phyloP scores from a whole-genome alignment of 1,284 basidiomycete genomes.

The Sutorius eximius region DNA sequence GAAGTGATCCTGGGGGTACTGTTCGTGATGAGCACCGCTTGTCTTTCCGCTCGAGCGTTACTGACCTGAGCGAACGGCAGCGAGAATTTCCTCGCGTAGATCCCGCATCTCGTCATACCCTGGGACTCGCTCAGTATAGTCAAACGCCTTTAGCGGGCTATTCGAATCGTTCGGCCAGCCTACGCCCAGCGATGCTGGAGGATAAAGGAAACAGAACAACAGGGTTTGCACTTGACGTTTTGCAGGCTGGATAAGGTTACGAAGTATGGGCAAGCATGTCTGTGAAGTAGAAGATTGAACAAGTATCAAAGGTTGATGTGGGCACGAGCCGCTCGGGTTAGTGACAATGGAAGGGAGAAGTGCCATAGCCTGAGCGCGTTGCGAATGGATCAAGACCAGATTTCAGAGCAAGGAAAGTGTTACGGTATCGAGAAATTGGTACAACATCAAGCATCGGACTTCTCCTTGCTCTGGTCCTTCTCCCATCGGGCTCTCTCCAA shows the following conservation, averaged over 20 bases:
- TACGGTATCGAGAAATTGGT: background rate
- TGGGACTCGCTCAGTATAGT: slow-evolving; percentile 55
- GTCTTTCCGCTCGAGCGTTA: background rate
- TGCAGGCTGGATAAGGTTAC: slow-evolving; percentile 38
- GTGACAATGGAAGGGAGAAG: slow-evolving; percentile 39
- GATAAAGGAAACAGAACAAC: slow-evolving; percentile 63
- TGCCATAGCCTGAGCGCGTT: slow-evolving; percentile 28
- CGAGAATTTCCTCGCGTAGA: slow-evolving; percentile 41
- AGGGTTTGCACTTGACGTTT: slow-evolving; percentile 38
- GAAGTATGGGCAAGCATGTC: slow-evolving; percentile 59
- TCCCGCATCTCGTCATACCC: slow-evolving; percentile 48
- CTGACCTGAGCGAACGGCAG: slow-evolving; percentile 48
- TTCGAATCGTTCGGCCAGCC: slow-evolving; percentile 23
- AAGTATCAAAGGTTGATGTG: slow-evolving; percentile 53
- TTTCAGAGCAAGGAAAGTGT: background rate
- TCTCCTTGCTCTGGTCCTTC: slow-evolving; percentile 7
- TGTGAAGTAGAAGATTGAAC: slow-evolving; percentile 67
- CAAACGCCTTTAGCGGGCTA: slow-evolving; percentile 42
- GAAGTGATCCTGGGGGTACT: slow-evolving; percentile 47
- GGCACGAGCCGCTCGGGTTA: slow-evolving; percentile 23
- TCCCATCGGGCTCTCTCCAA: slow-evolving; percentile 29
- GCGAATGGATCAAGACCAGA: background rate
- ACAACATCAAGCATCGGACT: slow-evolving; percentile 10
- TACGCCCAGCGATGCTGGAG: slow-evolving; percentile 44
- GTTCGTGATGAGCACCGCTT: slow-evolving; percentile 12